phyloP scores from a whole-genome alignment of 495 filamentous ascomycete genomes.

The Talaromyces trachyspermus region DNA sequence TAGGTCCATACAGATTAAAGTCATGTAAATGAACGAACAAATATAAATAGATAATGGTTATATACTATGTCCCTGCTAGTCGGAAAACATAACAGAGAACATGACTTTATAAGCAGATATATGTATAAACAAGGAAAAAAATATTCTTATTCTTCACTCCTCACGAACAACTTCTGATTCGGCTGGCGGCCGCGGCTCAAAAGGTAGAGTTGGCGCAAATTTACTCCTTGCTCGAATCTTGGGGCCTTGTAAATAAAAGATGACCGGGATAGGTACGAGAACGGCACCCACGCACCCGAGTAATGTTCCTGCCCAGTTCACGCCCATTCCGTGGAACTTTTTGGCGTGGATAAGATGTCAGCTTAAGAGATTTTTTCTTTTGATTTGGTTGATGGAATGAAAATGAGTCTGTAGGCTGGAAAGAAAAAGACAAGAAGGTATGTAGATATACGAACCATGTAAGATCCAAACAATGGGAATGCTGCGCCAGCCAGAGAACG shows the following conservation, averaged over 20 bases:
- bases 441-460: constrained; percentile 46
- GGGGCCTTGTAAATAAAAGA: constrained; percentile 58
- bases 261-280: constrained; percentile 68
- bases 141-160: no score
- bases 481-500: constrained; percentile 68
- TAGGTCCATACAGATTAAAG: no score
- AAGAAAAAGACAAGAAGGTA: neutral
- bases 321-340: constrained; percentile 59
- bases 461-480: constrained; percentile 74
- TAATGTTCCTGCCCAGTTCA: constrained; percentile 69
- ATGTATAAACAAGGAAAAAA: no score
- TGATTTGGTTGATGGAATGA: constrained; percentile 45
- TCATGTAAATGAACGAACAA: no score
- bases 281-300: constrained; percentile 61
- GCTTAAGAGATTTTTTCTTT: neutral
- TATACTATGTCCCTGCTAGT: no score
- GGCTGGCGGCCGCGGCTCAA: constrained; percentile 2
- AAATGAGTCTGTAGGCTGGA: constrained; percentile 43
- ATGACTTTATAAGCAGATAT: no score
- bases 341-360: no score
- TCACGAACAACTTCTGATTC: constrained; percentile 1
- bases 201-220: constrained; percentile 61
- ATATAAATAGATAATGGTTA: no score
- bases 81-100: no score
- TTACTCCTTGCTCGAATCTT: constrained; percentile 57